Conservation (phyloP, 202 grass and related monocot genomes). For the Setaria italica region DNA sequence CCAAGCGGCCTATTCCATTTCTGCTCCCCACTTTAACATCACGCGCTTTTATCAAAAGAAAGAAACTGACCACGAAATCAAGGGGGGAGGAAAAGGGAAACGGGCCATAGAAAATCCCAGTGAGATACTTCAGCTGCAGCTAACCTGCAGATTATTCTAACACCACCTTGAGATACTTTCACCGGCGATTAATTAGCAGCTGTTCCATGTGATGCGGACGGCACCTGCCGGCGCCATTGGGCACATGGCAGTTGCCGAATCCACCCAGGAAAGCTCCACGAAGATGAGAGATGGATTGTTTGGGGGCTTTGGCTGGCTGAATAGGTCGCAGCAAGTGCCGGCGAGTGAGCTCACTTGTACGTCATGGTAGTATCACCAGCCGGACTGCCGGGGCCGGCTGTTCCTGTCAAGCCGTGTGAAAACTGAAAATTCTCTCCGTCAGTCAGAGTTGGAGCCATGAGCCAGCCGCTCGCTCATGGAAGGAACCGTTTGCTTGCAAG, state of each 20-base stretch:
- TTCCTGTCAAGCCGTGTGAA: neutral
- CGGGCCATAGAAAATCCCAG: neutral
- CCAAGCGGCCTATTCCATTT: conserved; percentile 5
- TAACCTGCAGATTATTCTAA: conserved; percentile 5
- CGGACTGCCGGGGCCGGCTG: neutral
- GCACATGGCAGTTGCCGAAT: conserved; percentile 22
- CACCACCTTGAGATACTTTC: neutral
- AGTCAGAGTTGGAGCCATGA: neutral
- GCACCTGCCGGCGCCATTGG: neutral
- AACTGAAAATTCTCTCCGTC: conserved; percentile 15
- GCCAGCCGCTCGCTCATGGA: neutral
- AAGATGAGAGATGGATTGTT: neutral
- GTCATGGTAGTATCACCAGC: conserved; percentile 45
- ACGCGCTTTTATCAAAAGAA: neutral
- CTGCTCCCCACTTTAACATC: conserved; percentile 18
- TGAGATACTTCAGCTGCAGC: conserved; percentile 25
- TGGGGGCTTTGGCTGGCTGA: neutral
- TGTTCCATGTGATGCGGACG: conserved; percentile 28
- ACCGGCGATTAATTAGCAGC: conserved; percentile 6
- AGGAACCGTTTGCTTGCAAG: conserved; percentile 47
- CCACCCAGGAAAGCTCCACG: conserved; percentile 30
- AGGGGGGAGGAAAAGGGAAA: neutral
- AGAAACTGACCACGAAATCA: neutral
- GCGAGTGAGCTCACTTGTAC: conserved; percentile 27
- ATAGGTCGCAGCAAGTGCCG: neutral